These are phyloP conservation scores for Aspergillus pseudonomiae DNA, from an alignment of 2,329 filamentous ascomycete genomes.

Conservation along the genomic window DNA sequence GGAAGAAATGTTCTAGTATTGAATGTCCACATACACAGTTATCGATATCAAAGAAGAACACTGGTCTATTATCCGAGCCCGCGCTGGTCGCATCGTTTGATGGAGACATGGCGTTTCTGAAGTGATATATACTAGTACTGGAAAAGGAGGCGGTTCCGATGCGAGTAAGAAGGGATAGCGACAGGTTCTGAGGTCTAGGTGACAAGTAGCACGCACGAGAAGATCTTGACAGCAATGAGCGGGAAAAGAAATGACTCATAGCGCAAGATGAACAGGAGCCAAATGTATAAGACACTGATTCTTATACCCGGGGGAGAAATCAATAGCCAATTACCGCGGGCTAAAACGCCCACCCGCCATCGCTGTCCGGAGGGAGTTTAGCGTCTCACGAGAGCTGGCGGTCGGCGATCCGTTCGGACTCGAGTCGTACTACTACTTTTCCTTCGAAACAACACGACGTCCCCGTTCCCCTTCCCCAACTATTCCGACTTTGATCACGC, in stretches of 20 bases:
- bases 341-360: background rate
- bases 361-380: constrained; percentile 19
- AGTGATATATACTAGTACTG: constrained; percentile 4
- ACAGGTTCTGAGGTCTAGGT: background rate
- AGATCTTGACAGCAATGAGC: background rate
- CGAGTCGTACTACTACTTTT: constrained; percentile 8
- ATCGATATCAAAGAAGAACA: constrained; percentile 90
- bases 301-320: background rate
- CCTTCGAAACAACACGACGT: constrained; percentile 8
- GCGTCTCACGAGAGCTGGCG: constrained; percentile 14
- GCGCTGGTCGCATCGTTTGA: constrained; percentile 18
- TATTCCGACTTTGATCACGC: background rate
- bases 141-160: constrained; percentile 4
- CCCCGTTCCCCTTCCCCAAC: background rate
- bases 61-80: constrained; percentile 48
- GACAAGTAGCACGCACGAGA: background rate
- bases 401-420: background rate
- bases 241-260: constrained; percentile 2
- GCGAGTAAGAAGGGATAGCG: background rate
- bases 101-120: constrained; percentile 26
- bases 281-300: background rate
- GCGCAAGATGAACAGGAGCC: background rate
- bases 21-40: constrained; percentile 69
- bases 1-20: background rate
- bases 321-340: background rate